Base-by-base conservation (phyloP, 371 early-diverging fungal genomes). In the Mortierella sp. region DNA sequence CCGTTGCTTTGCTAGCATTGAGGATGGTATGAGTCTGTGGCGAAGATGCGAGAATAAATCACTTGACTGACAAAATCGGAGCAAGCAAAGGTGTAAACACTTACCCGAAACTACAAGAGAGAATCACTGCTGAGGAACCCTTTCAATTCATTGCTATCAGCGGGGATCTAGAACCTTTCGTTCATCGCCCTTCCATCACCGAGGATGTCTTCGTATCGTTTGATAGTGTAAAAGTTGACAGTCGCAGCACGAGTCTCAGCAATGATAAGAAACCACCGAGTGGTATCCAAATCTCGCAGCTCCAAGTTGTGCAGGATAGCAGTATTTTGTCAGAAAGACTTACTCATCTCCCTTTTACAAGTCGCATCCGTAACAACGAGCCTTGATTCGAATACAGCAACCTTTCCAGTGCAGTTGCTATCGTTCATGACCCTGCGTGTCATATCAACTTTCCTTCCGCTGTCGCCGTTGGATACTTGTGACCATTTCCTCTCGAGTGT, bases 191-290 rank as follows among this genome's bases (percentile, higher is more conserved):
- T 25, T 53, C 60, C 67, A 53, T 51, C 52, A 45, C 67, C 67
- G 57, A 66, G 23, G 60, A 66, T 28, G 28, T 66, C 67, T 46
- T 45, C 67, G 55, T 66, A 64, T 64, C 57, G 56, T n/a, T 48
- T 56, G 2, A 64, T 29, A 0, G 60, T 29, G 48, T 66, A 66
- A 45, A 60, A 60, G n/a, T 60, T 60, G 14, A 66, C 18, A 11
- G 57, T 19, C 23, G 43, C 28, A 14, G 44, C 60, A n/a, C 55
- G 59, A 60, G 53, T 60, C 50, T 66, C 67, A 11, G 67, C 67
- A 26, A 66, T 53, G 21, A 67, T 58, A 46, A 61, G 68, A 61
- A 55, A 25, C 25, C 52, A 50, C 55, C 26, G 58, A 26, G 37
- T 21, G 23, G 64, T 64, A 46, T 70, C 60, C 15, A 70, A 44